These are phyloP conservation scores for Orbilia brochopaga DNA, from an alignment of 2,329 filamentous ascomycete genomes.

Conservation along the genomic window DNA sequence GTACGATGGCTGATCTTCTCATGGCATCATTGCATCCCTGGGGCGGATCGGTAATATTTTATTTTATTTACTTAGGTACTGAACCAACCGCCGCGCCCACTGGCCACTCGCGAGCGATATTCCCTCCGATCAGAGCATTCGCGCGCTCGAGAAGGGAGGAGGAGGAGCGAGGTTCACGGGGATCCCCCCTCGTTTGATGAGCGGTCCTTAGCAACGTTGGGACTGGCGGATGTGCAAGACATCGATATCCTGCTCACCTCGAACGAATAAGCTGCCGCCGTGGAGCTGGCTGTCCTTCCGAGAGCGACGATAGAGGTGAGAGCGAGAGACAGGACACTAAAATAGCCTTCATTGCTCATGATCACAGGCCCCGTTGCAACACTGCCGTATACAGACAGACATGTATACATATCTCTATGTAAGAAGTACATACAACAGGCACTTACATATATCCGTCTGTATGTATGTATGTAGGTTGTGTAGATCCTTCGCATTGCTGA, in stretches of 20 bases:
- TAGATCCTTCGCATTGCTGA: slow-evolving; percentile 18
- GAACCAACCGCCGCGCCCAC: not conserved
- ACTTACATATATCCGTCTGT: too few relatives aligned
- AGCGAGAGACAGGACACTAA: not conserved
- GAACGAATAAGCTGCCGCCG: slow-evolving; percentile 8
- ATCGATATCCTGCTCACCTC: too few relatives aligned
- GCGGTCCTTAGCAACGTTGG: not conserved
- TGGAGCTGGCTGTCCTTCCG: slow-evolving; percentile 9
- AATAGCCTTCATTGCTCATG: slow-evolving; percentile 17
- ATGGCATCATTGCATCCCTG: slow-evolving; percentile 1
- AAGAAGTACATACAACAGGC: too few relatives aligned
- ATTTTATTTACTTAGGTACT: not conserved
- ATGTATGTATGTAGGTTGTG: slow-evolving; percentile 19
- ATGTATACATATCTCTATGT: too few relatives aligned
- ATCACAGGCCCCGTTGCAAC: slow-evolving; percentile 33
- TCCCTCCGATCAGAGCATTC: not conserved
- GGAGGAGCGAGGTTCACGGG: too few relatives aligned
- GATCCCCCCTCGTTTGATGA: slow-evolving; percentile 22
- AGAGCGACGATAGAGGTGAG: not conserved
- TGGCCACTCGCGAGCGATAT: too few relatives aligned
- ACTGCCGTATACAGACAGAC: too few relatives aligned
- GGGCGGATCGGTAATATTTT: too few relatives aligned
- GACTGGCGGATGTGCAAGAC: not conserved
- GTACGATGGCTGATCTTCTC: too few relatives aligned
- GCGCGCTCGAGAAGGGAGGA: not conserved